Conservation (phyloP, 208 protist species). For the Leishmania martiniquensis region DNA sequence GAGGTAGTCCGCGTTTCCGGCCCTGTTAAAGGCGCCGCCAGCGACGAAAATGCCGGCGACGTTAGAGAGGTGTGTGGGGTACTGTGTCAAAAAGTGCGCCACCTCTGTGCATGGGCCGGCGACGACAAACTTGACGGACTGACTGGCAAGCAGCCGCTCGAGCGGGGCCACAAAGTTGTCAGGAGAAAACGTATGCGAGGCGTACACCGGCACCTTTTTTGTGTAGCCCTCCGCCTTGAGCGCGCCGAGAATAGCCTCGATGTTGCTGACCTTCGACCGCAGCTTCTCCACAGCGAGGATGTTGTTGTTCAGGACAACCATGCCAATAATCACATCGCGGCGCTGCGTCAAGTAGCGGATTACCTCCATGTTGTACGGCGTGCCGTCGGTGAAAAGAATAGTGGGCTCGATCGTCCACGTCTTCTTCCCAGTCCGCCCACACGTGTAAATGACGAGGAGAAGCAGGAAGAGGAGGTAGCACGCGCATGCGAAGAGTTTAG, state of each 20-base stretch:
- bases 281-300: slow-evolving; percentile 34
- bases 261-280: slow-evolving; percentile 23
- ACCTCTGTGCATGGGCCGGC: slow-evolving; percentile 71
- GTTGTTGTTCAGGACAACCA: slow-evolving; percentile 63
- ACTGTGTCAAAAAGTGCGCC: slow-evolving; percentile 50
- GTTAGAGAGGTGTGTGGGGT: slow-evolving; percentile 20
- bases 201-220: slow-evolving; percentile 52
- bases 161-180: slow-evolving; percentile 38
- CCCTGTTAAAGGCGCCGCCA: slow-evolving; percentile 51
- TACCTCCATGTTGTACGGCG: slow-evolving; percentile 54
- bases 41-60: slow-evolving; percentile 47
- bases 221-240: slow-evolving; percentile 48
- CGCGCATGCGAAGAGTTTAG: slow-evolving; percentile 51
- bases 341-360: slow-evolving; percentile 74
- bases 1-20: slow-evolving; percentile 50
- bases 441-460: slow-evolving; percentile 75
- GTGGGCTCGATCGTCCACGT: slow-evolving; percentile 25
- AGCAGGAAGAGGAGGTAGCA: slow-evolving; percentile 72
- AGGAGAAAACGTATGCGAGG: slow-evolving; percentile 37
- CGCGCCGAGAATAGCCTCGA: slow-evolving; percentile 34
- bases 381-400: slow-evolving; percentile 75
- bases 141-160: slow-evolving; percentile 21
- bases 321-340: slow-evolving; percentile 52
- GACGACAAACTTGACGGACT: slow-evolving; percentile 51
- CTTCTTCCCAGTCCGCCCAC: slow-evolving; percentile 58